phyloP scores from a whole-genome alignment of 2,329 filamentous ascomycete genomes.

The Penicillium italicum region DNA sequence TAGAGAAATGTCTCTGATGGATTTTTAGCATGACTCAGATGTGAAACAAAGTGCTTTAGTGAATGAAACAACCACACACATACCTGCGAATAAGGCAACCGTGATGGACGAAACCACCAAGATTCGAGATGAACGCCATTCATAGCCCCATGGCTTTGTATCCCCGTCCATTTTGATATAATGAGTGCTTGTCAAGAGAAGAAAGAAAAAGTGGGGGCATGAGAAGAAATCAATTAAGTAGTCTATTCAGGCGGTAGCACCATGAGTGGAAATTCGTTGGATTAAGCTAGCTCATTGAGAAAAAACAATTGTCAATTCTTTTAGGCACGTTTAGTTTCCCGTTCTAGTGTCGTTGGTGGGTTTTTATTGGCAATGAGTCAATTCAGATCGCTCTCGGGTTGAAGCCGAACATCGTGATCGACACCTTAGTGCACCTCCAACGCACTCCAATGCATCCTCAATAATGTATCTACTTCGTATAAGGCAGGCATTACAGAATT shows the following conservation, averaged over 20 bases:
- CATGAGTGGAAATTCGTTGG: background rate
- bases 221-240: background rate
- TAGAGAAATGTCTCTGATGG: constrained; percentile 24
- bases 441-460: background rate
- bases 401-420: constrained; percentile 1
- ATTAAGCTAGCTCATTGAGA: background rate
- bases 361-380: background rate
- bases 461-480: background rate
- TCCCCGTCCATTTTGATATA: background rate
- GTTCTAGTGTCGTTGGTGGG: background rate
- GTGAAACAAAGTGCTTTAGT: background rate
- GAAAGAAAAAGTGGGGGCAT: background rate
- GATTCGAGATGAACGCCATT: constrained; percentile 8
- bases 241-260: background rate
- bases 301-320: background rate
- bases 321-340: background rate
- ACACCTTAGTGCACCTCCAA: background rate
- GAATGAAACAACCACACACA: background rate
- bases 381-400: background rate
- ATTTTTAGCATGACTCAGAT: constrained; percentile 1
- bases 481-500: background rate
- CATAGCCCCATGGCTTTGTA: constrained; percentile 10
- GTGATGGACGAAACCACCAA: constrained; percentile 10
- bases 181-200: background rate
- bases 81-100: constrained; percentile 11